Base-by-base conservation (phyloP, 441 rosid genomes). In the Brassica hybrid region DNA sequence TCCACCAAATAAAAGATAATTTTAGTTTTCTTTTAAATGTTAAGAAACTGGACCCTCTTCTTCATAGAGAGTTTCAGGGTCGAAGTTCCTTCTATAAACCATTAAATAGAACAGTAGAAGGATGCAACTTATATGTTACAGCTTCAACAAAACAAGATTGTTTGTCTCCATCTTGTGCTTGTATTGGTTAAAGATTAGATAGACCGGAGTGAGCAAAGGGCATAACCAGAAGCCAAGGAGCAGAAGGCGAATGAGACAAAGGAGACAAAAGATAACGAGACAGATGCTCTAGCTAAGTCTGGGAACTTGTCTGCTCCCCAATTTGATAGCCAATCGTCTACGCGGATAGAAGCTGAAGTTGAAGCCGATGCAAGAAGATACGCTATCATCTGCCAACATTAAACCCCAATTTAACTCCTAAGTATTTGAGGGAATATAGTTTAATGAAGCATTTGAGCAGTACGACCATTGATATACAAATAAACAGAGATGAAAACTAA, bases 221-320 rank as follows among this genome's bases (percentile, higher is more conserved):
- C 59, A 79, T 88, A 91, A 67, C 97, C 96, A 4, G 98, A 91
- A 27, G 91, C 45, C 65, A 95, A 74, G 14, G 97, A 91, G 86
- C 94, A 82, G 1, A 84, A 77, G 27, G 94, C 93, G 21, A 87
- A 88, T 34, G 94, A 84, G 67, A 86, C 68, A 79, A 90, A 91
- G 7, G 97, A 89, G 10, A 87, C 79, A 75, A 86, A 86, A 64
- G 98, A 89, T 73, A 93, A 66, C 17, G 84, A 80, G 63, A 89
- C 90, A 1, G 99, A 87, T 17, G 87, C 95, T 76, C 74, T 91
- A 67, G 97, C 98, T 90, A 93, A 89, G 67, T 82, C 75, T 1
- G 97, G 94, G 85, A 95, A 95, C 80, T 87, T 84, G 74, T 93
- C 99, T 67, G 79, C 78, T 7, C 98, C 98, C 96, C 98, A 91